Evolutionary conservation across 2,329 filamentous ascomycete genomes (phyloP), one percentile per base, ranked within the genome.

Genomic region (Cercospora sesami): DNA sequence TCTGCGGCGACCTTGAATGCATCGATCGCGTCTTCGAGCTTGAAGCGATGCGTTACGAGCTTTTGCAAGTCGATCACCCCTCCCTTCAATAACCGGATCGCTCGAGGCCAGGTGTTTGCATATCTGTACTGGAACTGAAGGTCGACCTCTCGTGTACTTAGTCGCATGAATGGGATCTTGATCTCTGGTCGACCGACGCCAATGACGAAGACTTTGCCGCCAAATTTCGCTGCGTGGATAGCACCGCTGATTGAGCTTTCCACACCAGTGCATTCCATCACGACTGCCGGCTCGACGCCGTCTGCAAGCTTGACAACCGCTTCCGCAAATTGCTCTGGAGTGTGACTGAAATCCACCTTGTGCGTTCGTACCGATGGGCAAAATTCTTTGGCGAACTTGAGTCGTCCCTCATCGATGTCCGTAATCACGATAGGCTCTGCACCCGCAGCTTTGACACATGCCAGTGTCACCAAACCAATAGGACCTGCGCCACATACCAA

Each of bases 71-170:
- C 89, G 75, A 98, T 87, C 4, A 97, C 87, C 1, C 92, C 92
- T 78, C 90, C 93, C 83, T 93, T 88, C 42, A 98, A 86, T 72
- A 98, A 83, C 59, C 94, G 87, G 73, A 98, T 97, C 53, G 95
- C 94, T 70, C 92, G 88, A 36, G 94, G 95, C 94, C 94, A 98
- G 23, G 93, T 97, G 83, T 98, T 97, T 83, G 87, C 87, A 84
- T 98, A 98, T 69, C 95, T 88, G 84, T 98, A 98, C 83, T 98
- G 94, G 81, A 97, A 95, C 82, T 96, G 92, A 69, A 98, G 84
- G 81, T 98, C 94, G 74, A 98, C 91, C 83, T 98, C 95, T 71
- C 92, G 87, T 5, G 94, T 94, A 75, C 91, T 94, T 67, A 94
- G 86, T 62, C 93, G 84, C 94, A 97, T 97, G 80, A 98, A 98